Evolutionary conservation across 1,139 yeast genomes (phyloP).

Genomic region (Zygosaccharomyces sapae): DNA sequence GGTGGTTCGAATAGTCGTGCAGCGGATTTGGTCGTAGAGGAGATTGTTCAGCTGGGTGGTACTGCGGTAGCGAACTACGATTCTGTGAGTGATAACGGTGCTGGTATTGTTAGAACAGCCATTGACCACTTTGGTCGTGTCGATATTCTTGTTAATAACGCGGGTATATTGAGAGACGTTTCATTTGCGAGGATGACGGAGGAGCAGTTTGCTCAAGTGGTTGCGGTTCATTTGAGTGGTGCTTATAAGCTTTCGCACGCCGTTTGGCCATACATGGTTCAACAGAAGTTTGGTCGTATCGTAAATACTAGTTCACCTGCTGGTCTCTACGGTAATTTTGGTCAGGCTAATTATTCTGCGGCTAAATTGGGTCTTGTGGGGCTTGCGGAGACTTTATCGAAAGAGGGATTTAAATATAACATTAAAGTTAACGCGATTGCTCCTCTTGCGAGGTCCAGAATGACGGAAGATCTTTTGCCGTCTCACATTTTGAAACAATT

Average conservation of each 20-base stretch:
- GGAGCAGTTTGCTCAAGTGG: constrained; percentile 71
- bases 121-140: constrained; percentile 83
- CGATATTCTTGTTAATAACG: constrained; percentile 86
- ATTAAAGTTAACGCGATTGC: constrained; percentile 85
- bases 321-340: constrained; percentile 93
- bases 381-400: constrained; percentile 88
- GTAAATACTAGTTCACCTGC: constrained; percentile 95
- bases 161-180: constrained; percentile 77
- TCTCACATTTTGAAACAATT: constrained; percentile 76
- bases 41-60: constrained; percentile 73
- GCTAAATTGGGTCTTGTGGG: constrained; percentile 91
- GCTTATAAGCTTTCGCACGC: constrained; percentile 82
- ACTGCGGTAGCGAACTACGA: constrained; percentile 91
- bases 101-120: constrained; percentile 80
- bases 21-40: constrained; percentile 86
- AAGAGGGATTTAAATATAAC: constrained; percentile 85
- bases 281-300: constrained; percentile 84
- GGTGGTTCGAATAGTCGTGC: constrained; percentile 62
- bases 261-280: constrained; percentile 87
- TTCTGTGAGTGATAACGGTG: constrained; percentile 80
- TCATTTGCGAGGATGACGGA: constrained; percentile 75
- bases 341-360: constrained; percentile 93
- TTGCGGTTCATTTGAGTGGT: constrained; percentile 86
- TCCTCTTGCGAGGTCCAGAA: constrained; percentile 90
- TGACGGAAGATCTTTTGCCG: constrained; percentile 90